Conservation (phyloP, 2,329 filamentous ascomycete species). For the Cordyceps cateniannulata region DNA sequence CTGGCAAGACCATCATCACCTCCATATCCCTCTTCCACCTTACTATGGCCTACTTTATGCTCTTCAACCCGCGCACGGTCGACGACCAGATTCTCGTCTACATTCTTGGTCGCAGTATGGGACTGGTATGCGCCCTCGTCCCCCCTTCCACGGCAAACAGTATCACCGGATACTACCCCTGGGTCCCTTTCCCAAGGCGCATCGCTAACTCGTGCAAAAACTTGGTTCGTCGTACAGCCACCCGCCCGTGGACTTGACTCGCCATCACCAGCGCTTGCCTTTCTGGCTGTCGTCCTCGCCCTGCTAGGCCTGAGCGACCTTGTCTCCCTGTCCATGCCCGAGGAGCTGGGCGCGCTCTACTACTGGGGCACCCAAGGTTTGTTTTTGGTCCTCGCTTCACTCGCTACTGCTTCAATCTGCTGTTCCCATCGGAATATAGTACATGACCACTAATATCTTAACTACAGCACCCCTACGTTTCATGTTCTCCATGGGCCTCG, state of each 20-base stretch:
- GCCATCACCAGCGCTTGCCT: conserved; percentile 63
- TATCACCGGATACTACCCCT: neutral
- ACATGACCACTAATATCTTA: conserved; percentile 8
- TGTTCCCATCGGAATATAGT: neutral
- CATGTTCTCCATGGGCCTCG: conserved; percentile 52
- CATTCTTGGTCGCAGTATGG: conserved; percentile 76
- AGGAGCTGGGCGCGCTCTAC: conserved; percentile 56
- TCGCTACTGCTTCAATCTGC: neutral
- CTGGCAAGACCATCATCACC: conserved; percentile 72
- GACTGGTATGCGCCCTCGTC: conserved; percentile 51
- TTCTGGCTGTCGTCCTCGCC: conserved; percentile 63
- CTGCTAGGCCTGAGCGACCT: conserved; percentile 58
- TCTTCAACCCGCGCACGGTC: conserved; percentile 64
- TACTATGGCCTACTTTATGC: conserved; percentile 76
- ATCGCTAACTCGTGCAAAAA: neutral
- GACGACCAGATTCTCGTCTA: conserved; percentile 76
- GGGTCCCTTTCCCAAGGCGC: neutral
- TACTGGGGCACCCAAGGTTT: conserved; percentile 62
- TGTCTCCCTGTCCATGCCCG: conserved; percentile 59
- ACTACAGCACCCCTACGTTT: conserved; percentile 55
- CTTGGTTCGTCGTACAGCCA: conserved; percentile 38
- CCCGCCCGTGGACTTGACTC: conserved; percentile 60
- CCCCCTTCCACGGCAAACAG: neutral
- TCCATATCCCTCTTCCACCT: conserved; percentile 79
- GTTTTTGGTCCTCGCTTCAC: conserved; percentile 20